Percentiles rank a stretch among this genome's conserved stretches.
Conservation (phyloP, 768 basidiomycete genomes). For the Boletus reticulatus region DNA sequence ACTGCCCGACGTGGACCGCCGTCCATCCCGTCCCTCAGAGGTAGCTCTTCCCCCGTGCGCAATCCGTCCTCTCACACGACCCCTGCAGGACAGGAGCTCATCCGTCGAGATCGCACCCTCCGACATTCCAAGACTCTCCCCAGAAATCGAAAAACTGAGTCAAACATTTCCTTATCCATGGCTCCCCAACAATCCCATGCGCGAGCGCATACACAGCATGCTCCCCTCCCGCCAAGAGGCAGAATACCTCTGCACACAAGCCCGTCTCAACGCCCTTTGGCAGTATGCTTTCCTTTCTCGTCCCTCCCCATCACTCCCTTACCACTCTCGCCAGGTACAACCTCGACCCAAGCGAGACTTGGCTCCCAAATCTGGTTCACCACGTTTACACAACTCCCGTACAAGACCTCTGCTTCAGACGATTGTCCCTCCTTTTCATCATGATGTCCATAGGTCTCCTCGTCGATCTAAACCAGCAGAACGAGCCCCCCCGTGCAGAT, state of each 20-base stretch:
- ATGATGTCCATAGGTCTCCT: constrained; percentile 70
- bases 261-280: constrained; percentile 68
- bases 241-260: constrained; percentile 57
- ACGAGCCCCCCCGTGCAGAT: constrained; percentile 57
- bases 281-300: constrained; percentile 47
- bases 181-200: constrained; percentile 60
- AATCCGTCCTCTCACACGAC: neutral
- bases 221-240: constrained; percentile 62
- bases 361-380: constrained; percentile 64
- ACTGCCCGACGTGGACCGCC: neutral
- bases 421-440: constrained; percentile 67
- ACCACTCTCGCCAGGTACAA: constrained; percentile 48
- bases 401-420: constrained; percentile 59
- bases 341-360: constrained; percentile 67
- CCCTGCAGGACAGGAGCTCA: constrained; percentile 22
- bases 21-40: constrained; percentile 23
- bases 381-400: constrained; percentile 64
- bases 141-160: constrained; percentile 48
- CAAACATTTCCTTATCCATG: constrained; percentile 70
- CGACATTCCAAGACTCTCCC: constrained; percentile 23
- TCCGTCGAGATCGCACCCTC: constrained; percentile 21
- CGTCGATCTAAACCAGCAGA: constrained; percentile 57
- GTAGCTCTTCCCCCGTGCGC: constrained; percentile 3
- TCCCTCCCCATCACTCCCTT: neutral
- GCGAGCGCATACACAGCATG: constrained; percentile 60